These are phyloP conservation scores for Lonicera japonica DNA, from an alignment of 129 eudicot species.

Conservation along the genomic window DNA sequence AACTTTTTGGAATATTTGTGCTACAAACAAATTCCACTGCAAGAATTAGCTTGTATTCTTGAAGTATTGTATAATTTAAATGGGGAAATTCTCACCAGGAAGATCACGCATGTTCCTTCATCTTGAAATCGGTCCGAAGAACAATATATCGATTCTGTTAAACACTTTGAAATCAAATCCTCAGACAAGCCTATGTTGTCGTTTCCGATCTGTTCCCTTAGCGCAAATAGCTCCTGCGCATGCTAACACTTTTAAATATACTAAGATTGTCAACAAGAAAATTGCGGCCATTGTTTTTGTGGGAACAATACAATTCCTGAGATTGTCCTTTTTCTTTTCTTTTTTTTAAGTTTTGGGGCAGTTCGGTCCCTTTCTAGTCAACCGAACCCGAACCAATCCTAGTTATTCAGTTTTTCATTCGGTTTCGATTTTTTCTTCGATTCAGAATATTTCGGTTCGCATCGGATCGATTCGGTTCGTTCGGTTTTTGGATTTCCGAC, in stretches of 20 bases:
- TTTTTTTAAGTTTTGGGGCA: too few species aligned
- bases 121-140: slow-evolving; percentile 58
- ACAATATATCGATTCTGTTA: slow-evolving; percentile 59
- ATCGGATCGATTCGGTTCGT: too few species aligned
- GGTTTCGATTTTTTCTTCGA: too few species aligned
- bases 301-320: neutral
- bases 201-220: slow-evolving; percentile 67
- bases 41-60: too few species aligned
- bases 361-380: too few species aligned
- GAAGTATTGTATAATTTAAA: neutral
- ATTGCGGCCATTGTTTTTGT: slow-evolving; percentile 18
- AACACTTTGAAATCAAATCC: slow-evolving; percentile 41
- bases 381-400: too few species aligned
- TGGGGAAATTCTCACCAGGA: slow-evolving; percentile 41
- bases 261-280: neutral
- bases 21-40: too few species aligned
- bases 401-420: too few species aligned
- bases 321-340: too few species aligned
- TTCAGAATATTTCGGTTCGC: too few species aligned
- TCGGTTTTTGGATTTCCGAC: too few species aligned
- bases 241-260: slow-evolving; percentile 1
- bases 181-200: slow-evolving; percentile 66
- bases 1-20: too few species aligned
- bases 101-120: slow-evolving; percentile 66
- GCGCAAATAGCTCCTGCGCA: slow-evolving; percentile 72